phyloP scores from a whole-genome alignment of 2,329 filamentous ascomycete species.

The Berkeleyomyces basicola region DNA sequence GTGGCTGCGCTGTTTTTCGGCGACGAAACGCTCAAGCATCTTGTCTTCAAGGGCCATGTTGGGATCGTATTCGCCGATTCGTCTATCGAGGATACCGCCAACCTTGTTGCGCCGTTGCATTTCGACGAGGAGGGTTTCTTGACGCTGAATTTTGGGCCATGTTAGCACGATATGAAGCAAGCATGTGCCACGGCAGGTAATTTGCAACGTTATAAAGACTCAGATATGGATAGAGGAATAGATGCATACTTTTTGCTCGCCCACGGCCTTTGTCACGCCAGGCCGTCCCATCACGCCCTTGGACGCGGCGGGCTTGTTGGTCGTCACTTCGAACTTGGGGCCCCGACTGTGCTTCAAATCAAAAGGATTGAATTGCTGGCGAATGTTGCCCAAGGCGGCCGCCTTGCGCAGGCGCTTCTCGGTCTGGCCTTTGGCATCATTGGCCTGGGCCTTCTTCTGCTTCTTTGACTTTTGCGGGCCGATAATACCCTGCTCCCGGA shows the following conservation, averaged over 20 bases:
- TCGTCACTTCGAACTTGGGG: slow-evolving; percentile 75
- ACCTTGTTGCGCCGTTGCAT: slow-evolving; percentile 81
- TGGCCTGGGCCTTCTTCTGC: slow-evolving; percentile 60
- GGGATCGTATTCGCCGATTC: slow-evolving; percentile 91
- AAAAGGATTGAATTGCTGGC: slow-evolving; percentile 96
- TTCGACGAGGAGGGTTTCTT: slow-evolving; percentile 72
- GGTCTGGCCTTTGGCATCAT: slow-evolving; percentile 44
- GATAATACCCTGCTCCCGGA: slow-evolving; percentile 76
- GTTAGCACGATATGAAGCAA: slow-evolving; percentile 15
- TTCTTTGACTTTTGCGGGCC: slow-evolving; percentile 93
- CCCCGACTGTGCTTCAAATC: slow-evolving; percentile 72
- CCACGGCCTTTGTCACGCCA: slow-evolving; percentile 66
- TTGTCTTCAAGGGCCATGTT: slow-evolving; percentile 86
- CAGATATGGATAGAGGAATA: not conserved
- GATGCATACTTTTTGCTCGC: slow-evolving; percentile 59
- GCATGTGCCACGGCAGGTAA: too few relatives aligned
- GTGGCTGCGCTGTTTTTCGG: slow-evolving; percentile 65
- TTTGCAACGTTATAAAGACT: not conserved
- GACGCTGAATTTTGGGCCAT: slow-evolving; percentile 34
- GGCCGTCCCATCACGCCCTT: slow-evolving; percentile 56
- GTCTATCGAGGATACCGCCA: slow-evolving; percentile 78
- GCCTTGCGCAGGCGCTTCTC: slow-evolving; percentile 64
- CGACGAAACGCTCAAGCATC: slow-evolving; percentile 77
- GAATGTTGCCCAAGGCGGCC: slow-evolving; percentile 66
- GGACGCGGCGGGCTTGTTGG: slow-evolving; percentile 35